Evolutionary conservation across 257 asterid species (phyloP), one percentile per base, ranked within the genome.

Genomic region (Capsicum pubescens): DNA sequence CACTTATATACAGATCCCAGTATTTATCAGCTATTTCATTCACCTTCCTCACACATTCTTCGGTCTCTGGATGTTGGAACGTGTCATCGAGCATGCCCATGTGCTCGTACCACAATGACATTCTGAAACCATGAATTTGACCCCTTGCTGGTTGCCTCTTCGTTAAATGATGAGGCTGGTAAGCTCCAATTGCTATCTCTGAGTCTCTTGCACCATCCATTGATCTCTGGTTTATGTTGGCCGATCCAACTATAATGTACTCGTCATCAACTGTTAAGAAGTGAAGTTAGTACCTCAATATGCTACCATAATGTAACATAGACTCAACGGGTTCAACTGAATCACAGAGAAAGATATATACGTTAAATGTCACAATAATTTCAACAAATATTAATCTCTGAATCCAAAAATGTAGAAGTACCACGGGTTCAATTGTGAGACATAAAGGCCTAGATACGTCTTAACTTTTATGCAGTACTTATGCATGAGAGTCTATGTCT

Each of bases 191-290:
- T 3, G 96, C 97, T 84, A 94, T 94, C 88, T 95, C 98, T 0
- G 98, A 91, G 58, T 95, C 99, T 81, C 99, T 88, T 3, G 98
- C 87, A 1, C 99, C 99, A 55, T 95, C 99, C 97, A 95, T 93
- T 19, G 98, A 94, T 78, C 99, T 87, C 83, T 95, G 99, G 93
- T 95, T 94, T 87, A 95, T 95, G 89, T 94, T 95, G 19, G 99
- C 97, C 6, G 98, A 94, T 83, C 99, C 99, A 14, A 95, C 84
- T 76, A 95, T 95, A 63, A 93, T 93, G 92, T 93, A 95, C 83
- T 93, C 97, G 15, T 95, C 99, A 74, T 94, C 99, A 82, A 94
- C 99, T 95, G 91, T 88, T 83, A 48, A 15, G 83, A 4, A 79
- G 69, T 50, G 79, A 83, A 72, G 55, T 76, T 76, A 76, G 48